Conservation (phyloP, 2,329 filamentous ascomycete genomes). For the Fusarium chaquense region DNA sequence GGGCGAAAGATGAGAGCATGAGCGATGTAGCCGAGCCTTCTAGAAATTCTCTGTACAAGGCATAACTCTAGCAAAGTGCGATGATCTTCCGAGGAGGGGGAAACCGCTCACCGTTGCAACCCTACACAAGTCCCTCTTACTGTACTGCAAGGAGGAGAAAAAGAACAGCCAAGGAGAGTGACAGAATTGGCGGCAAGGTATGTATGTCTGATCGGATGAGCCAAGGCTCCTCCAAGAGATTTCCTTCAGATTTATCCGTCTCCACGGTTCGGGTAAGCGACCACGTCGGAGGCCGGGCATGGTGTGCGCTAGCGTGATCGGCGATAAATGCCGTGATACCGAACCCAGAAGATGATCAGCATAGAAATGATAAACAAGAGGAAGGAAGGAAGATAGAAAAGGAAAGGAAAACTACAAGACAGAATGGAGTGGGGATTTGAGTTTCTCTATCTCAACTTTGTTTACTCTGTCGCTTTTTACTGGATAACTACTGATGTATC, state of each 20-base stretch:
- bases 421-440: constrained; percentile 1
- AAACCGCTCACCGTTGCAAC: not conserved
- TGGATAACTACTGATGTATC: not conserved
- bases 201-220: not conserved
- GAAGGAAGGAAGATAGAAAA: not conserved
- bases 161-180: not conserved
- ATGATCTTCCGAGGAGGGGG: not conserved
- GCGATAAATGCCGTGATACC: constrained; percentile 26
- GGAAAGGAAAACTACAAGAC: not conserved
- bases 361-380: not conserved
- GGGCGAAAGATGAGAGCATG: not conserved
- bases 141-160: not conserved
- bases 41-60: not conserved
- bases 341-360: constrained; percentile 27
- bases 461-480: not conserved
- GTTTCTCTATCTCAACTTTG: not conserved
- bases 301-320: constrained; percentile 29
- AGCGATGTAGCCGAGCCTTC: not conserved
- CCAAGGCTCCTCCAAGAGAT: not conserved
- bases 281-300: not conserved
- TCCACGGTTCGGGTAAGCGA: not conserved
- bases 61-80: not conserved
- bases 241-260: not conserved
- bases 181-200: not conserved
- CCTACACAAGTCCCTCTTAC: not conserved